phyloP scores from a whole-genome alignment of 305 asterid species.

The Fraxinus nigra region DNA sequence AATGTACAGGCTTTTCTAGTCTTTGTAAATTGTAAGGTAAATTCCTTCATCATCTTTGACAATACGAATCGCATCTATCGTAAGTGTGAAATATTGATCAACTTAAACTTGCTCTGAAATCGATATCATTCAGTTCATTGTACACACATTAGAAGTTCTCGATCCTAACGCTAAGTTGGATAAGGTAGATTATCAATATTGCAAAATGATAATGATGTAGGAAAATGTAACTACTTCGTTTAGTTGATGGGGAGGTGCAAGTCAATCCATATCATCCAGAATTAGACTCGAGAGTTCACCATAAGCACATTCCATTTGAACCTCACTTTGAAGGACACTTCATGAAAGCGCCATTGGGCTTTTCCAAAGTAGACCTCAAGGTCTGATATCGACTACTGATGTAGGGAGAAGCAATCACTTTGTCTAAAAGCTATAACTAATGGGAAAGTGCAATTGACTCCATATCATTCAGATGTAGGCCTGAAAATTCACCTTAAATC shows the following conservation, averaged over 20 bases:
- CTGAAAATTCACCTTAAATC: background rate
- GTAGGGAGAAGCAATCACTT: background rate
- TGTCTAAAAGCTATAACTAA: background rate
- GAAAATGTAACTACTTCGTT: background rate
- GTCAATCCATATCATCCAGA: background rate
- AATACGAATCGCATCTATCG: too few relatives aligned
- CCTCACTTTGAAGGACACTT: background rate
- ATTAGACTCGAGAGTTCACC: background rate
- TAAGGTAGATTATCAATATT: background rate
- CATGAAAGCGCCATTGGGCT: background rate
- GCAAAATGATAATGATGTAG: background rate
- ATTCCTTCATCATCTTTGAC: background rate
- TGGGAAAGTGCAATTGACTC: background rate
- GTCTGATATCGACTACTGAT: background rate
- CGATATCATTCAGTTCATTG: background rate
- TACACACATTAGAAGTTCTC: background rate
- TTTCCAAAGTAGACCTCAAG: background rate
- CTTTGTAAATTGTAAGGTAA: background rate
- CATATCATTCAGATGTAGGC: background rate
- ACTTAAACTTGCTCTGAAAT: background rate
- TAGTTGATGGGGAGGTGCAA: background rate
- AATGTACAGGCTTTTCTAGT: background rate
- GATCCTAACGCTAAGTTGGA: background rate
- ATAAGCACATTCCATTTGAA: background rate
- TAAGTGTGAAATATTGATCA: background rate